A percentile compares a stretch with the other conserved stretches of the same genome.
Conservation (phyloP, 1,284 basidiomycete species). For the Fistulinella cinereoalba region DNA sequence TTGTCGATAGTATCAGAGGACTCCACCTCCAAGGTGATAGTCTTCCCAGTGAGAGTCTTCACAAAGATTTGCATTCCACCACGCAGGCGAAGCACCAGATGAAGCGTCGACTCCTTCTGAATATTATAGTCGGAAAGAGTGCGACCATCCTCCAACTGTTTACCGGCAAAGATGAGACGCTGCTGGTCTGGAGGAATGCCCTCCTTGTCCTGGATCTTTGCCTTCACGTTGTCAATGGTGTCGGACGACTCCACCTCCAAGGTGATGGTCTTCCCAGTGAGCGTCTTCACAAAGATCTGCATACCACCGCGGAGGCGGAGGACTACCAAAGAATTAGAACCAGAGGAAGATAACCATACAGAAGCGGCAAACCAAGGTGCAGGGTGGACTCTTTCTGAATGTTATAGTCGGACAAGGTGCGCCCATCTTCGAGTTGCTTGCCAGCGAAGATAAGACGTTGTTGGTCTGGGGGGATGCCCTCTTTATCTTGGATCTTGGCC, state of each 20-base stretch:
- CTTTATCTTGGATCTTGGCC: slow-evolving; percentile 82
- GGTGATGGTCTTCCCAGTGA: slow-evolving; percentile 86
- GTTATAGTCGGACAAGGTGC: slow-evolving; percentile 81
- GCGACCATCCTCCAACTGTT: slow-evolving; percentile 77
- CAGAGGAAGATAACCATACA: accelerated
- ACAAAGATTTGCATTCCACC: slow-evolving; percentile 69
- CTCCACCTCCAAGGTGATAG: slow-evolving; percentile 78
- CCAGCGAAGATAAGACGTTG: slow-evolving; percentile 83
- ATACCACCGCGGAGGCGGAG: slow-evolving; percentile 69
- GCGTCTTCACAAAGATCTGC: slow-evolving; percentile 74
- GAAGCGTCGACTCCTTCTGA: slow-evolving; percentile 67
- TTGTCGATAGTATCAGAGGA: slow-evolving; percentile 76
- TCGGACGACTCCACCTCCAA: slow-evolving; percentile 87
- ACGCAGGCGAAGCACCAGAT: slow-evolving; percentile 51
- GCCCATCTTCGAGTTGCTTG: slow-evolving; percentile 81
- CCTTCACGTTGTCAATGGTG: slow-evolving; percentile 87
- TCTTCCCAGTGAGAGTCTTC: slow-evolving; percentile 74
- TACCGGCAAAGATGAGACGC: slow-evolving; percentile 80
- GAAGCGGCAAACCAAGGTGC: slow-evolving; percentile 44
- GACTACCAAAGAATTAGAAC: slow-evolving; percentile 33
- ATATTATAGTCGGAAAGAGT: slow-evolving; percentile 79
- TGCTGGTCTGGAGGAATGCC: slow-evolving; percentile 85
- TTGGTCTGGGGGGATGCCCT: slow-evolving; percentile 79
- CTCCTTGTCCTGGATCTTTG: slow-evolving; percentile 84
- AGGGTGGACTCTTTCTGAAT: slow-evolving; percentile 75